Base-by-base conservation (phyloP, 441 rosid genomes). In the Syzygium syzygioides region DNA sequence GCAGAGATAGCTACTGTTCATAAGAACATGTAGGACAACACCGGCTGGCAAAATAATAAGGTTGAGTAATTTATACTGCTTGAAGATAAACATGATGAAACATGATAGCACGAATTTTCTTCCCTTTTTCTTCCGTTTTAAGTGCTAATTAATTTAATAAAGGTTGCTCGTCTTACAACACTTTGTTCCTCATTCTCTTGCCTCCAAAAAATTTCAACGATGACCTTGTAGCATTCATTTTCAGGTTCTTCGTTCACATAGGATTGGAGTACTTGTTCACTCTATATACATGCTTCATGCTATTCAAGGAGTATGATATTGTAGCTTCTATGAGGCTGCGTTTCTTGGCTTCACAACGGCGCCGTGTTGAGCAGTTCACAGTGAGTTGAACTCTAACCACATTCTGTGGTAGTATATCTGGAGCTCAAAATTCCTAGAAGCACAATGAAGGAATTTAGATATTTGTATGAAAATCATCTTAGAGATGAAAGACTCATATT, bases 171-270 rank as follows among this genome's bases (percentile, higher is more conserved):
- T 76, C 52, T 37, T 52, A 20, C 83, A 76, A 12, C 25, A 76
- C 52, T 76, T 76, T 2, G 83, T 76, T 37, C 1, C 83, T 76
- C 52, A 76, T 76, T 37, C 52, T 76, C 52, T 37, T 23, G 52
- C 52, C 83, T 76, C 52, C 52, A 37, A 37, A 76, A 68, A 23
- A 37, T 41, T 23, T 76, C 83, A 76, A 32, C 53, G 19, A 87
- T 41, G 45, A 76, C n/a, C 26, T 54, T 68, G 84, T 87, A 34
- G 89, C 60, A 90, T 76, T 76, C 83, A 88, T 91, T 91, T 68
- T 88, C 98, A 98, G 99, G 94, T 98, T 98, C 91, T 97, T 98
- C 94, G 93, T 96, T 89, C 99, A 98, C 92, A 95, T 98, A 79
- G 98, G 93, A 79, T 93, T 98, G 92, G 94, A 96, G 93, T 98